These are phyloP conservation scores for Fusarium zealandicum DNA, from an alignment of 2,329 filamentous ascomycete genomes.

Conservation along the genomic window DNA sequence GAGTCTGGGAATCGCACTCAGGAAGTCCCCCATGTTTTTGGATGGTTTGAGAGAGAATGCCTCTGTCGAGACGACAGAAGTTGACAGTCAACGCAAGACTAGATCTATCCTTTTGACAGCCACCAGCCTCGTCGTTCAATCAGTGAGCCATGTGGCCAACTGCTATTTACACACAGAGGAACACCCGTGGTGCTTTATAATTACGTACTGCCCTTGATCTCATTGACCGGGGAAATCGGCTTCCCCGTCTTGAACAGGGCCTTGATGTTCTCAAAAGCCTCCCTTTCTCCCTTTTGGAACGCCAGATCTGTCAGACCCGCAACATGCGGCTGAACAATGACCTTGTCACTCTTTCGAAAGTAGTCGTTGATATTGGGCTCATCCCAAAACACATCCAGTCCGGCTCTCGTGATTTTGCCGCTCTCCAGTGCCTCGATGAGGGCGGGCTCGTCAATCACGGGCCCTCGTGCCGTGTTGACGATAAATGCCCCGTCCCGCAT, in stretches of 20 bases:
- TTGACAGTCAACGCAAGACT: neutral
- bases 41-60: too few relatives aligned
- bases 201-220: conserved; percentile 1
- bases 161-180: too few relatives aligned
- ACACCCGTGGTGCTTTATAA: too few relatives aligned
- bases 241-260: conserved; percentile 49
- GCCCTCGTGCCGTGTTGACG: conserved; percentile 60
- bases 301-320: conserved; percentile 54
- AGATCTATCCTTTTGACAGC: too few relatives aligned
- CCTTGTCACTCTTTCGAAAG: conserved; percentile 50
- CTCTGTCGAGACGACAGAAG: too few relatives aligned
- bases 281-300: conserved; percentile 51
- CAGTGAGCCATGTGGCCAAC: too few relatives aligned
- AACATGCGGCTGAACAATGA: conserved; percentile 54
- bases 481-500: conserved; percentile 58
- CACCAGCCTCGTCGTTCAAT: too few relatives aligned
- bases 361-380: conserved; percentile 53
- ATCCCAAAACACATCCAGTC: conserved; percentile 56
- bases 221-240: conserved; percentile 49
- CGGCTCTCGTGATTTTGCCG: conserved; percentile 55
- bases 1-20: too few relatives aligned
- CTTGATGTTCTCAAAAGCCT: conserved; percentile 56
- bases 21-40: too few relatives aligned
- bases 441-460: conserved; percentile 57
- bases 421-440: conserved; percentile 55